phyloP scores from a whole-genome alignment of 2,329 filamentous ascomycete species.

The Penicillium corylophilum region DNA sequence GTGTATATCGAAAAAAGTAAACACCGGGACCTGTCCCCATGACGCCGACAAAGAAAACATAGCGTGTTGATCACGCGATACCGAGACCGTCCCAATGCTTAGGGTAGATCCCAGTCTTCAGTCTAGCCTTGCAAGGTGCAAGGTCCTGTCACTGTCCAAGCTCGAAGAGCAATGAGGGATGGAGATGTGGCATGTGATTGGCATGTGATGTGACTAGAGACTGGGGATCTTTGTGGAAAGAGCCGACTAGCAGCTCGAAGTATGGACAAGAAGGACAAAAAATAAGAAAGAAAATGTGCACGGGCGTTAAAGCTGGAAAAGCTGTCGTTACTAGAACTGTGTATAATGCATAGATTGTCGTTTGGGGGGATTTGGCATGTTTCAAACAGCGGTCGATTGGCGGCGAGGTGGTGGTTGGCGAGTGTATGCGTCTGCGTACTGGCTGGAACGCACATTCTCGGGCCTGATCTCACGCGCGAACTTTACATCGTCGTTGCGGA shows the following conservation, averaged over 20 bases:
- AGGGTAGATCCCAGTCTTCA: background rate
- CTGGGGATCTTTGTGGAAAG: background rate
- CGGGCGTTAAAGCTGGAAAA: conserved; percentile 18
- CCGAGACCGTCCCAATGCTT: conserved; percentile 18
- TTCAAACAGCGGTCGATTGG: conserved; percentile 23
- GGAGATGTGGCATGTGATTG: background rate
- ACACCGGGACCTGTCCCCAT: conserved; percentile 4
- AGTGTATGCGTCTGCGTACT: conserved; percentile 18
- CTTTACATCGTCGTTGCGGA: conserved; percentile 29
- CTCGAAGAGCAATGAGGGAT: background rate
- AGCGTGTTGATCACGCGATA: conserved; percentile 16
- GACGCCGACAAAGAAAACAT: conserved; percentile 13
- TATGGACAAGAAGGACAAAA: conserved; percentile 17
- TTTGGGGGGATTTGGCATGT: conserved; percentile 21
- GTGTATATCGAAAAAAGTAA: conserved; percentile 7
- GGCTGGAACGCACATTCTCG: conserved; percentile 21
- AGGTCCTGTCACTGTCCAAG: too few relatives aligned
- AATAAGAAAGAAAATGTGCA: conserved; percentile 1
- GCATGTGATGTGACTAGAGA: background rate
- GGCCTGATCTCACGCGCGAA: conserved; percentile 29
- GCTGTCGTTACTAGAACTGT: conserved; percentile 21
- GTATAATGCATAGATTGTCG: background rate
- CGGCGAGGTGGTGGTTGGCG: conserved; percentile 23
- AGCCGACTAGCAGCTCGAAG: conserved; percentile 7
- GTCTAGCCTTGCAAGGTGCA: too few relatives aligned